phyloP scores from a whole-genome alignment of 805 yeast genomes.

The Dipodascus geniculatus region DNA sequence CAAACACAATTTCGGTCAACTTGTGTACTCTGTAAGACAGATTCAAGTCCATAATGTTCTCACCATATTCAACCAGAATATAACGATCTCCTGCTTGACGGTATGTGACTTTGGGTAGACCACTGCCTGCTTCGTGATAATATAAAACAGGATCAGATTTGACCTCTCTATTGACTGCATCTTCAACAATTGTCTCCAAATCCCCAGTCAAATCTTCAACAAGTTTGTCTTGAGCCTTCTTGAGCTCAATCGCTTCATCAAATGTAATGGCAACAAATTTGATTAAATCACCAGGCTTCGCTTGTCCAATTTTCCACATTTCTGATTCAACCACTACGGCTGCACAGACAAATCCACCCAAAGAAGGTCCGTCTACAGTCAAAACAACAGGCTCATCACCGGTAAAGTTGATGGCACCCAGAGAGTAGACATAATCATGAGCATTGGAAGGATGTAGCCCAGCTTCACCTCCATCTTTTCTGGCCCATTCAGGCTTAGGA shows the following conservation, averaged over 20 bases:
- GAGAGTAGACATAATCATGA: slow-evolving; percentile 91
- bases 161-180: slow-evolving; percentile 56
- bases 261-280: slow-evolving; percentile 69
- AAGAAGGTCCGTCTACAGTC: slow-evolving; percentile 95
- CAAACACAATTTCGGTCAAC: slow-evolving; percentile 59
- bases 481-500: slow-evolving; percentile 95
- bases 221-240: slow-evolving; percentile 42
- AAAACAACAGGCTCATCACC: slow-evolving; percentile 97
- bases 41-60: slow-evolving; percentile 73
- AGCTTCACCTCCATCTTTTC: slow-evolving; percentile 94
- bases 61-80: slow-evolving; percentile 86
- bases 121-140: slow-evolving; percentile 33
- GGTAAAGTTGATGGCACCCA: slow-evolving; percentile 95
- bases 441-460: slow-evolving; percentile 98
- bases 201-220: slow-evolving; percentile 21
- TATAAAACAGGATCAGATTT: slow-evolving; percentile 46
- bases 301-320: slow-evolving; percentile 98
- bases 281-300: slow-evolving; percentile 83
- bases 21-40: slow-evolving; percentile 75
- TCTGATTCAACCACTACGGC: slow-evolving; percentile 94
- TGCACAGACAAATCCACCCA: slow-evolving; percentile 95
- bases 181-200: slow-evolving; percentile 46
- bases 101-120: slow-evolving; percentile 63
- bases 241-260: slow-evolving; percentile 55
- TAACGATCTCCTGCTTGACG: slow-evolving; percentile 98